Evolutionary conservation across 1,139 yeast genomes (phyloP).

Genomic region (Diutina scorzettiae): DNA sequence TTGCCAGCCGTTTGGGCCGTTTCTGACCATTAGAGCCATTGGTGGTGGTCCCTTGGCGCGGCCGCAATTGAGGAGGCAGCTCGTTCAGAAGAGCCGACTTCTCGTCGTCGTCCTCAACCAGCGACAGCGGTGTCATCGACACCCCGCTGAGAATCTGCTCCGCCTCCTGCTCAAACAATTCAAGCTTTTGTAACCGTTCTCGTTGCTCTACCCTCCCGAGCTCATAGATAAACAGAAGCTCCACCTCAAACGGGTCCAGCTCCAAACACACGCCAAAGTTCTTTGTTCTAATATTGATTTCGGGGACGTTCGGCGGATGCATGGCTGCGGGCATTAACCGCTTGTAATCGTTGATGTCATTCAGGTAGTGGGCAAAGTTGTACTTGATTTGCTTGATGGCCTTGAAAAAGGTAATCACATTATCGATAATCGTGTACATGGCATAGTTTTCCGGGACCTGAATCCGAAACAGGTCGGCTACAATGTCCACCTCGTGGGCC

Average conservation of each 20-base stretch:
- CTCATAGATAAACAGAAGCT: slow-evolving; percentile 26
- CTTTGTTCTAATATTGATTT: slow-evolving; percentile 8
- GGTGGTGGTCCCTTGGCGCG: too few relatives aligned
- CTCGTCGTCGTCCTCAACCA: slow-evolving; percentile 9
- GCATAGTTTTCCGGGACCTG: slow-evolving; percentile 51
- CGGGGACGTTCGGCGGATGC: slow-evolving; percentile 20
- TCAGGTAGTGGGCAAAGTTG: slow-evolving; percentile 34
- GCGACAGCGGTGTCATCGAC: neutral
- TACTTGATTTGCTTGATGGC: slow-evolving; percentile 41
- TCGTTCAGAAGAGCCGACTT: slow-evolving; percentile 9
- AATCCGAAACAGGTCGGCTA: slow-evolving; percentile 20
- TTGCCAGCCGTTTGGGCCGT: neutral
- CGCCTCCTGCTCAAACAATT: slow-evolving; percentile 18
- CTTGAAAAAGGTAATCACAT: slow-evolving; percentile 48
- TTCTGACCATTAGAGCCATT: neutral
- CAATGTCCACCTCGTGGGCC: slow-evolving; percentile 14
- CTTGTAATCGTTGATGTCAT: slow-evolving; percentile 26
- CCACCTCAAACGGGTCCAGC: slow-evolving; percentile 32
- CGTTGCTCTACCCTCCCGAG: slow-evolving; percentile 27
- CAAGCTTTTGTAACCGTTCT: slow-evolving; percentile 19
- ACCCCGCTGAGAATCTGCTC: slow-evolving; percentile 8
- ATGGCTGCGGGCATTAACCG: slow-evolving; percentile 23
- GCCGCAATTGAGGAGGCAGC: neutral
- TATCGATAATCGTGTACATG: slow-evolving; percentile 56
- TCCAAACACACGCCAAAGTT: slow-evolving; percentile 27